phyloP scores from a whole-genome alignment of 1,284 basidiomycete species.

The Spongiforma sp. region DNA sequence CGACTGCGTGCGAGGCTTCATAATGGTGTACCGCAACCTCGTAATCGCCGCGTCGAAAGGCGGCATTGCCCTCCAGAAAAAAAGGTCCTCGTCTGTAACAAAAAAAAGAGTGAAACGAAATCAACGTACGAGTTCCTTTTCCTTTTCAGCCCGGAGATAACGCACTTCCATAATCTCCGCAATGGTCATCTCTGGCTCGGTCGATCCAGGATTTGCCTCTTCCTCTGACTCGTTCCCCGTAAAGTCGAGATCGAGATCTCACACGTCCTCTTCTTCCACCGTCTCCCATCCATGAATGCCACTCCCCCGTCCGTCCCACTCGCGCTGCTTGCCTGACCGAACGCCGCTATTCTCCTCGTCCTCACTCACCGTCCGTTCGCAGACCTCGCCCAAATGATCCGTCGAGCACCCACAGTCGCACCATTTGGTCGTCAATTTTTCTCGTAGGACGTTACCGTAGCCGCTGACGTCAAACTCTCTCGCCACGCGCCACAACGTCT shows the following conservation, averaged over 20 bases:
- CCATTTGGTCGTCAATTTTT: conserved; percentile 74
- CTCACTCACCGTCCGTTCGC: conserved; percentile 68
- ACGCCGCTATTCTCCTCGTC: conserved; percentile 63
- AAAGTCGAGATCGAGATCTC: conserved; percentile 71
- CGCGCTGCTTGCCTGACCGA: conserved; percentile 63
- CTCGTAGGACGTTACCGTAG: conserved; percentile 67
- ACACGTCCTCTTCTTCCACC: conserved; percentile 72
- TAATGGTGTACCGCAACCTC: conserved; percentile 59
- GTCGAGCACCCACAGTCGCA: conserved; percentile 79
- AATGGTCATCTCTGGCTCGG: conserved; percentile 62
- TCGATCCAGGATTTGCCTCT: conserved; percentile 41
- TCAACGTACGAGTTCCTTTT: conserved; percentile 63
- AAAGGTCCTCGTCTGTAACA: conserved; percentile 5
- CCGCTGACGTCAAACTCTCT: conserved; percentile 72
- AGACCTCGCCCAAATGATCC: conserved; percentile 74
- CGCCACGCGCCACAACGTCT: conserved; percentile 69
- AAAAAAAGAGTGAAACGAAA: neutral
- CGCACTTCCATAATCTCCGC: conserved; percentile 73
- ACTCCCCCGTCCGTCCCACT: conserved; percentile 73
- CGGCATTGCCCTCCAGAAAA: conserved; percentile 58
- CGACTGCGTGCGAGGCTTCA: conserved; percentile 60
- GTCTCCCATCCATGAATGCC: conserved; percentile 72
- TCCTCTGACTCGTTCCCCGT: conserved; percentile 56
- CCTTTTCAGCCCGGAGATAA: conserved; percentile 66
- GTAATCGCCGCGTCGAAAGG: conserved; percentile 65